A percentile compares a stretch with the other conserved stretches of the same genome.
Evolutionary conservation across 2,329 filamentous ascomycete genomes (phyloP).

Genomic region (Polytolypa hystricis): DNA sequence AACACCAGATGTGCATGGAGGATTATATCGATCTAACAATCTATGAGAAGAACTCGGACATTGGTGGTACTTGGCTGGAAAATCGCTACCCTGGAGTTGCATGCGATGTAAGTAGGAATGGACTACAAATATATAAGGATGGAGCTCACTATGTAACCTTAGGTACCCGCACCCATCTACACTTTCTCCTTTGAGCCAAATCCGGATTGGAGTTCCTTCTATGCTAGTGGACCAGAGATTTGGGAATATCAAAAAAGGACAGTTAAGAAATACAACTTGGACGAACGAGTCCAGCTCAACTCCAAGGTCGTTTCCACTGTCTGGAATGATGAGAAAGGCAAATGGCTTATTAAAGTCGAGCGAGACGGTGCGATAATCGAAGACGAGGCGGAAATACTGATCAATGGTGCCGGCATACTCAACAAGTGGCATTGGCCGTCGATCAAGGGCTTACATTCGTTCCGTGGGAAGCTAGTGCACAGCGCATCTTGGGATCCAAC

Average conservation of each 20-base stretch:
- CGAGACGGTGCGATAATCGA: constrained; percentile 11
- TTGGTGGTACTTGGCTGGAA: constrained; percentile 29
- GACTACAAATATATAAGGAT: too few relatives aligned
- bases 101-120: too few relatives aligned
- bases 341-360: constrained; percentile 24
- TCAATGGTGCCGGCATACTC: constrained; percentile 31
- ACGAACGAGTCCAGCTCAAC: constrained; percentile 45
- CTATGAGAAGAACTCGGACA: constrained; percentile 25
- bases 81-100: constrained; percentile 50
- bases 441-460: constrained; percentile 36
- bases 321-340: constrained; percentile 39
- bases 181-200: constrained; percentile 59
- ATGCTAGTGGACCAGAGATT: constrained; percentile 57
- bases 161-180: constrained; percentile 60
- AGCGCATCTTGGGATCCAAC: constrained; percentile 32
- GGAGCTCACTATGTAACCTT: too few relatives aligned
- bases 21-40: too few relatives aligned
- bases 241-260: constrained; percentile 53
- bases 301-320: constrained; percentile 45
- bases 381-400: constrained; percentile 20
- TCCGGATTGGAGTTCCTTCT: constrained; percentile 57
- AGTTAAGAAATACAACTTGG: constrained; percentile 54
- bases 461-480: constrained; percentile 36
- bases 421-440: constrained; percentile 35
- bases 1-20: too few relatives aligned